Base-by-base conservation (phyloP, 2,329 filamentous ascomycete species). In the Cordyceps fumosorosea region DNA sequence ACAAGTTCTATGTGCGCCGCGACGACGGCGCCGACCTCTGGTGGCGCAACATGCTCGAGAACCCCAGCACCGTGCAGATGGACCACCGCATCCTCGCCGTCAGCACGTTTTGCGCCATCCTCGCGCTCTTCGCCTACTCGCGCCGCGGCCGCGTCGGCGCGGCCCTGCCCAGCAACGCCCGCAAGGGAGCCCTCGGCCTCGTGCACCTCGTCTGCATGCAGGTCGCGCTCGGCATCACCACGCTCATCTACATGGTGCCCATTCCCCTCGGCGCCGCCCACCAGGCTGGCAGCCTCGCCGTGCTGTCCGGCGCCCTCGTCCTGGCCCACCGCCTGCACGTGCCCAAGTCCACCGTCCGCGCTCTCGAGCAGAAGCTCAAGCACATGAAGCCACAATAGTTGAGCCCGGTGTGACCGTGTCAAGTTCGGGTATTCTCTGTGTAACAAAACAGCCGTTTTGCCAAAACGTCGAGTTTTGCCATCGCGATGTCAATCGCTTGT, bases 41-140 rank as follows among this genome's bases (percentile, higher is more conserved):
- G 86, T 99, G 95, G 95, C 88, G 95, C 71, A 99, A 99, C 77
- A 89, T 96, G 82, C 87, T 98, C 40, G 95, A 98, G 80, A 99
- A 99, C 78, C 96, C 95, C 3, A 93, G 90, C 18, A 85, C 96
- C 29, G 96, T 98, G 2, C 96, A 99, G 78, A 85, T 99, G 51
- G 91, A 99, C 76, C 95, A 99, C 79, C 89, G 96, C 51, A 90
- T 96, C 68, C 82, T 98, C 42, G 96, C 95, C 63, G 91, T 88
- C 53, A 92, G 91, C 18, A 96, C 93, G 1, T 96, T 96, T 75
- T 89, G 85, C 59, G 84, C 89, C 65, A 85, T 98, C 64, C 78
- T 96, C 66, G 82, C 86, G 4, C 82, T 99, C 11, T 96, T 88
- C 75, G 84, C 84, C n/a, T 98, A 93, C 76, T 84, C 89, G 5